Conservation (phyloP, 257 asterid species). For the Fraxinus anomala region DNA sequence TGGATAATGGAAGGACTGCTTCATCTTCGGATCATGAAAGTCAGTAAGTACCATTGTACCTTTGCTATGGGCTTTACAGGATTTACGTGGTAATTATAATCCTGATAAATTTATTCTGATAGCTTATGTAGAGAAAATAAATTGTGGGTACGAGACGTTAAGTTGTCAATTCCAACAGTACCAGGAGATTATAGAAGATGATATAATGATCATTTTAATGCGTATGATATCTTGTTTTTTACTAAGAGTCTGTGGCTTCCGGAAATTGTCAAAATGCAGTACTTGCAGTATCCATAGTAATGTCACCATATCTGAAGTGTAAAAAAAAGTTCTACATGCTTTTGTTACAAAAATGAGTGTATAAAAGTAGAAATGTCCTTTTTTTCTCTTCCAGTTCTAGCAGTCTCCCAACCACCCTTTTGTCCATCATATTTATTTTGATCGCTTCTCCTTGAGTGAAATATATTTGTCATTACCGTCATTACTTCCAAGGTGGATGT, state of each 20-base stretch:
- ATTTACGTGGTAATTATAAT: neutral
- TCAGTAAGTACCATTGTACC: constrained; percentile 58
- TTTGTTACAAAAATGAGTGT: neutral
- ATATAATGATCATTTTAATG: neutral
- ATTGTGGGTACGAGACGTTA: neutral
- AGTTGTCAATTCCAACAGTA: neutral
- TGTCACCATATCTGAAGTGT: neutral
- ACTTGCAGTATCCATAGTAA: neutral
- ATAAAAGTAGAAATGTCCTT: neutral
- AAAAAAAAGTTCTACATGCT: neutral
- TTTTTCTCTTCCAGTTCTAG: neutral
- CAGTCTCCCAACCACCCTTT: neutral
- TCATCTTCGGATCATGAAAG: constrained; percentile 85
- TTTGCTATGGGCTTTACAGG: neutral
- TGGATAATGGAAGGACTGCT: constrained; percentile 59
- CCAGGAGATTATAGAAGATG: neutral
- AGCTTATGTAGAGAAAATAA: neutral
- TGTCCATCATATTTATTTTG: neutral
- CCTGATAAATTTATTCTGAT: neutral
- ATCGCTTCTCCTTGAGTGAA: neutral
- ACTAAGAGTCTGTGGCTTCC: neutral
- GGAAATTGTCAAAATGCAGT: constrained; percentile 3
- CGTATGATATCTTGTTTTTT: neutral
- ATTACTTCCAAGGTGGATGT: neutral
- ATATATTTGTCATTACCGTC: neutral